Base-by-base conservation (phyloP, 75 land plant genomes). In the Selaginella tamariscina region DNA sequence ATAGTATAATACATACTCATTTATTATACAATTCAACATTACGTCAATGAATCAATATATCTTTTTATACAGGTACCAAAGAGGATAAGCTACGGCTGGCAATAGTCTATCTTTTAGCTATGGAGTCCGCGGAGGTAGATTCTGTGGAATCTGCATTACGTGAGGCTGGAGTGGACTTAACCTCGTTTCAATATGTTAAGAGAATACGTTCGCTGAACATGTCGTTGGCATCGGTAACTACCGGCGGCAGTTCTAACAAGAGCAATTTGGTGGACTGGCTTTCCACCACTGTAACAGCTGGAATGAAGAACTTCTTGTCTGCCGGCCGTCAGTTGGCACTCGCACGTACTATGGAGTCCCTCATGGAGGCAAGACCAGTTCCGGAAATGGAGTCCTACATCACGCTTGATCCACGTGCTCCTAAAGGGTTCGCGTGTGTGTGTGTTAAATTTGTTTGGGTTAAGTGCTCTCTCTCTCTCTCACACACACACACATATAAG, bases 261-360 rank as follows among this genome's bases (percentile, higher is more conserved):
- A 84, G 75, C 63, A 89, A 93, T 68, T 72, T 93, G 31, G 88
- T 85, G 23, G 96, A 83, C 69, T 93, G 98, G 98, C 89, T 87
- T 9, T 89, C 81, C 69, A 89, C 87, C 77, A 86, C 95, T n/a
- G 87, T 93, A 66, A 89, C 98, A 55, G 90, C 98, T 2, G 98
- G 98, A 21, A 81, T 93, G 78, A 93, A 85, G 71, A 93, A 83
- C 72, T 77, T 93, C 2, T 76, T 93, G 32, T 86, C 96, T 22
- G 86, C 79, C 44, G 98, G 89, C 31, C 65, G 90, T 30, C 91
- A 93, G 66, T 73, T 89, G 29, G 96, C 96, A 22, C 54, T 93
- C 63, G 85, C 88, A 28, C 80, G 98, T 68, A 83, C 80, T 15
- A 96, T 93, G 24, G 98, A 92, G 63, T 82, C 88, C 13, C 72